These are phyloP conservation scores for Malania oleifera DNA, from an alignment of 164 flowering plant genomes.

Conservation along the genomic window DNA sequence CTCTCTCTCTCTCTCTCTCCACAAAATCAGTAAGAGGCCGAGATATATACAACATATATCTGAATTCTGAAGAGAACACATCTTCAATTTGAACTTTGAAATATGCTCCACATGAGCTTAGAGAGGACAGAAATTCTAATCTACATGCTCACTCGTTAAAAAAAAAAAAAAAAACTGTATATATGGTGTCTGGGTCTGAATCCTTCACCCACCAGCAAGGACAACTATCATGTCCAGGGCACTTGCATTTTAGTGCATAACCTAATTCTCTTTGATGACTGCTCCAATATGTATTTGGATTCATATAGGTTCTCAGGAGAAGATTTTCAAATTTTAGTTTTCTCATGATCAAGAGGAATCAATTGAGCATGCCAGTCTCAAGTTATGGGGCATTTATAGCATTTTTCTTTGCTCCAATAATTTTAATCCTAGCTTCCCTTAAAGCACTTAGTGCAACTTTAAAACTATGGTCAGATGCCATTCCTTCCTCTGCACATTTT, in stretches of 20 bases:
- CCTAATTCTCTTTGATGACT: conserved; percentile 16
- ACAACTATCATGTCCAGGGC: conserved; percentile 26
- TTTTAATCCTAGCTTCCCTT: conserved; percentile 28
- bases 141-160: too few species aligned
- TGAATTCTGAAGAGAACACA: too few species aligned
- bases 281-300: conserved; percentile 14
- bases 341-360: conserved; percentile 4
- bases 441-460: conserved; percentile 31
- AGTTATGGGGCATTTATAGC: conserved; percentile 17
- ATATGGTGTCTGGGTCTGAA: conserved; percentile 4
- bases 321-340: conserved; percentile 10
- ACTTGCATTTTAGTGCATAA: conserved; percentile 22
- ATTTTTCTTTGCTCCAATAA: conserved; percentile 32
- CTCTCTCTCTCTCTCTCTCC: too few species aligned
- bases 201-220: conserved; percentile 30
- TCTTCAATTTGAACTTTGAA: too few species aligned
- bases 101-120: too few species aligned
- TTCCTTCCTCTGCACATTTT: conserved; percentile 37
- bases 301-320: conserved; percentile 7
- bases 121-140: too few species aligned
- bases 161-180: too few species aligned
- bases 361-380: conserved; percentile 17
- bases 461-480: conserved; percentile 36
- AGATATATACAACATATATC: too few species aligned
- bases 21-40: too few species aligned